Conservation (phyloP, 108 stramenopile genomes). For the Fistulifera solaris region DNA sequence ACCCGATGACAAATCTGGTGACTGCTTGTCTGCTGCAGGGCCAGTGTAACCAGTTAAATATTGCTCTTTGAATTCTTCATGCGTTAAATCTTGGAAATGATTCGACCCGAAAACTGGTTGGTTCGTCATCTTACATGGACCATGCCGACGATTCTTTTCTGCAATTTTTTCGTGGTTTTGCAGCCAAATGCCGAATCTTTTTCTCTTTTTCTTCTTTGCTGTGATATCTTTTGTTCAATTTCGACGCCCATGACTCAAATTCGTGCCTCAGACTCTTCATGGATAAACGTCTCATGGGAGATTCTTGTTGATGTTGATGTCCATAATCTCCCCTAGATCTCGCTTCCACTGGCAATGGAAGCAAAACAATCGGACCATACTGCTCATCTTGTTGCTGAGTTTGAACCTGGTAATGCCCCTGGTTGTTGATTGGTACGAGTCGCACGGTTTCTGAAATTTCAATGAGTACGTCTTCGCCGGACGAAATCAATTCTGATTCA, state of each 20-base stretch:
- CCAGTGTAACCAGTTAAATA: constrained; percentile 73
- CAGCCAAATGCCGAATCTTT: constrained; percentile 68
- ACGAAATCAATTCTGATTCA: background rate
- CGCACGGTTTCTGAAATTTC: background rate
- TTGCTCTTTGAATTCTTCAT: constrained; percentile 59
- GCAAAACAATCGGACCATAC: background rate
- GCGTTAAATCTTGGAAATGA: constrained; percentile 63
- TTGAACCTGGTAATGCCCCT: constrained; percentile 4
- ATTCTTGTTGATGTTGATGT: constrained; percentile 5
- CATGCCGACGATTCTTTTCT: constrained; percentile 63
- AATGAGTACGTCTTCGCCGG: background rate
- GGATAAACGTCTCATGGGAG: too few relatives aligned
- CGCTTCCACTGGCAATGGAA: too few relatives aligned
- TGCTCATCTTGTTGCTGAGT: constrained; percentile 11
- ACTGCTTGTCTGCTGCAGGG: background rate
- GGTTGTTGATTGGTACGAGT: too few relatives aligned
- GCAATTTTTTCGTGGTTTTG: constrained; percentile 65
- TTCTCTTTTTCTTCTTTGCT: constrained; percentile 54
- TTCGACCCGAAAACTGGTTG: constrained; percentile 74
- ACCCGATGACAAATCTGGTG: background rate
- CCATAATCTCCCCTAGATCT: background rate
- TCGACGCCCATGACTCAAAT: constrained; percentile 62
- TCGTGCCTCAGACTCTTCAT: constrained; percentile 31
- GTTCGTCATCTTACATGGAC: constrained; percentile 70
- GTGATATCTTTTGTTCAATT: constrained; percentile 52